Percentiles rank a stretch among this genome's conserved stretches.
phyloP scores from a whole-genome alignment of 2,329 filamentous ascomycete genomes.

The Fusarium citri region DNA sequence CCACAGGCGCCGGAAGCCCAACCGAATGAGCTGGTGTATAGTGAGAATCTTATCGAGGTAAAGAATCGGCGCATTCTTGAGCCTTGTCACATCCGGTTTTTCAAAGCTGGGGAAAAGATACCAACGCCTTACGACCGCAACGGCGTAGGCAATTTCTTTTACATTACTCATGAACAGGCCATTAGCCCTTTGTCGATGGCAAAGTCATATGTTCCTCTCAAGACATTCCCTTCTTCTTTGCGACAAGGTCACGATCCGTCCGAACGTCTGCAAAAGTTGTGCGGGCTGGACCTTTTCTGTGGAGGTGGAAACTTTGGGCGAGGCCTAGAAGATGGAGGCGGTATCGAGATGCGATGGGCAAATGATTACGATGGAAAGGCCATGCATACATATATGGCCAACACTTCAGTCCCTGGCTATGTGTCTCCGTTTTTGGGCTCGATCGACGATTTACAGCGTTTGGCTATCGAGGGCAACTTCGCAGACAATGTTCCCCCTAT shows the following conservation, averaged over 20 bases:
- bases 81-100: constrained; percentile 70
- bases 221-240: constrained; percentile 52
- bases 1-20: constrained; percentile 45
- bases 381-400: constrained; percentile 80
- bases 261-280: constrained; percentile 55
- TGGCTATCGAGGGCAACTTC: constrained; percentile 65
- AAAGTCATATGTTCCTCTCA: constrained; percentile 51
- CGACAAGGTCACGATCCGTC: constrained; percentile 67
- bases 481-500: constrained; percentile 63
- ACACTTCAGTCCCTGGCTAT: constrained; percentile 56
- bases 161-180: constrained; percentile 60
- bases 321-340: constrained; percentile 78
- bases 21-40: constrained; percentile 71
- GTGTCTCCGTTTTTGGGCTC: constrained; percentile 75
- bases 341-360: constrained; percentile 72
- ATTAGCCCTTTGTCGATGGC: background rate
- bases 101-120: constrained; percentile 58
- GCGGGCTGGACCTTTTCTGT: constrained; percentile 79
- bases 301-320: constrained; percentile 82
- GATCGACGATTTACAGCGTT: constrained; percentile 73
- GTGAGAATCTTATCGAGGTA: constrained; percentile 57
- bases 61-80: constrained; percentile 58
- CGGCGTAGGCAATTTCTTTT: constrained; percentile 76
- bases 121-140: constrained; percentile 72
- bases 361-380: constrained; percentile 75